Percentiles rank a stretch among this genome's conserved stretches.
Evolutionary conservation across 163 green algal species (phyloP).

Genomic region (Trebouxia gelatinosa): DNA sequence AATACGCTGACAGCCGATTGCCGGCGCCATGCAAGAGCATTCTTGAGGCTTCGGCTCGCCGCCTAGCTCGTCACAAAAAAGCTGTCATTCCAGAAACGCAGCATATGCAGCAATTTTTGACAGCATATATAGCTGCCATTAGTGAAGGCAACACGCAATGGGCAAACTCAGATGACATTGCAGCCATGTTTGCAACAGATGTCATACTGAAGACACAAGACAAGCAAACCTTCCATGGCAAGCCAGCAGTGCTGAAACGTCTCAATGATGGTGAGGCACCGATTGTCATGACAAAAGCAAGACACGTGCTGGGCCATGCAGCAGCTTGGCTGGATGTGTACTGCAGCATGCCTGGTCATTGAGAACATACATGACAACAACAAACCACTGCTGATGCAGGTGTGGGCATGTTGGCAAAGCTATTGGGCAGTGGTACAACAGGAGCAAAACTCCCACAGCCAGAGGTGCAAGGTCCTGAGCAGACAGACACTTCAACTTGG

Average conservation of each 20-base stretch:
- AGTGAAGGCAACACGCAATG: neutral
- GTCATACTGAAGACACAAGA: constrained; percentile 39
- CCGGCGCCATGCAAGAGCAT: neutral
- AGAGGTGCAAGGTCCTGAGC: neutral
- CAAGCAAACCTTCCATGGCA: constrained; percentile 38
- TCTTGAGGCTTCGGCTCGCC: neutral
- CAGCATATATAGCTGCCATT: neutral
- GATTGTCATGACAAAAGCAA: neutral
- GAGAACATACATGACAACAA: too few species aligned
- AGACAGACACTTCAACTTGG: neutral
- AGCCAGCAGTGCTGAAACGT: constrained; percentile 35
- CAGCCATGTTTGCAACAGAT: constrained; percentile 40
- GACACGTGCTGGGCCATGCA: neutral
- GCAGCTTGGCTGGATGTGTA: neutral
- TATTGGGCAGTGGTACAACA: constrained; percentile 30
- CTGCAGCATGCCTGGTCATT: neutral
- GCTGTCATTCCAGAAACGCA: too few species aligned
- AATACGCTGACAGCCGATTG: neutral
- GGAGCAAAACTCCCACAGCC: neutral
- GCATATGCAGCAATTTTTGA: neutral
- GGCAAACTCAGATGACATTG: constrained; percentile 11
- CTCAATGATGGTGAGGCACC: constrained; percentile 36
- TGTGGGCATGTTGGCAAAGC: constrained; percentile 38
- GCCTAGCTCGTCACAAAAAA: neutral
- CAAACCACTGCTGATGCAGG: constrained; percentile 15